These are phyloP conservation scores for Obelidium mucronatum DNA, from an alignment of 192 early-diverging fungal genomes.

Conservation along the genomic window DNA sequence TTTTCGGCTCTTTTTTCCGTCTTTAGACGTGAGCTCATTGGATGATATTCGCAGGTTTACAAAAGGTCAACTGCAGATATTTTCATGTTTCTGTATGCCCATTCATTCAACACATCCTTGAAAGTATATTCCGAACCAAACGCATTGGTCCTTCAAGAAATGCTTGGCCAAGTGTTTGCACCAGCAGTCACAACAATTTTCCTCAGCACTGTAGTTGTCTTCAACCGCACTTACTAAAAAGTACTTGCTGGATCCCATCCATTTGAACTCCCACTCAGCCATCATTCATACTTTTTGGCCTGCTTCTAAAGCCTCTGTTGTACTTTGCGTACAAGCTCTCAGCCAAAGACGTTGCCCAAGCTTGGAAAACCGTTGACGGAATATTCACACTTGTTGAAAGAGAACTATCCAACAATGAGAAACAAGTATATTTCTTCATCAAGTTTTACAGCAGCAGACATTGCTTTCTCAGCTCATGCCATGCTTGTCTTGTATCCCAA, in stretches of 20 bases:
- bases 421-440: conserved; percentile 35
- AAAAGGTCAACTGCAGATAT: conserved; percentile 51
- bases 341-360: conserved; percentile 5
- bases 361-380: conserved; percentile 40
- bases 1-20: not conserved
- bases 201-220: conserved; percentile 30
- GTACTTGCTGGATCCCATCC: conserved; percentile 39
- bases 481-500: conserved; percentile 50
- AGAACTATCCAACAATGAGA: conserved; percentile 22
- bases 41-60: conserved; percentile 38
- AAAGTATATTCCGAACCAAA: conserved; percentile 42
- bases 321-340: not conserved
- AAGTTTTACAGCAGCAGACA: conserved; percentile 55
- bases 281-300: conserved; percentile 38
- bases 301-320: conserved; percentile 28
- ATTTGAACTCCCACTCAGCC: conserved; percentile 42
- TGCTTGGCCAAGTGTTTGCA: conserved; percentile 34
- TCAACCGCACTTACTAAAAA: conserved; percentile 20
- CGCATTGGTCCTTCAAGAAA: conserved; percentile 49
- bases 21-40: not conserved
- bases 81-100: conserved; percentile 54
- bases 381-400: conserved; percentile 33
- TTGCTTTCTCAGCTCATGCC: conserved; percentile 48
- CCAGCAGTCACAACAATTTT: conserved; percentile 49
- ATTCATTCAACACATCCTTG: conserved; percentile 50